A percentile compares a stretch with the other conserved stretches of the same genome.
Evolutionary conservation across 2,329 filamentous ascomycete genomes (phyloP).

Genomic region (Amauroascus niger): DNA sequence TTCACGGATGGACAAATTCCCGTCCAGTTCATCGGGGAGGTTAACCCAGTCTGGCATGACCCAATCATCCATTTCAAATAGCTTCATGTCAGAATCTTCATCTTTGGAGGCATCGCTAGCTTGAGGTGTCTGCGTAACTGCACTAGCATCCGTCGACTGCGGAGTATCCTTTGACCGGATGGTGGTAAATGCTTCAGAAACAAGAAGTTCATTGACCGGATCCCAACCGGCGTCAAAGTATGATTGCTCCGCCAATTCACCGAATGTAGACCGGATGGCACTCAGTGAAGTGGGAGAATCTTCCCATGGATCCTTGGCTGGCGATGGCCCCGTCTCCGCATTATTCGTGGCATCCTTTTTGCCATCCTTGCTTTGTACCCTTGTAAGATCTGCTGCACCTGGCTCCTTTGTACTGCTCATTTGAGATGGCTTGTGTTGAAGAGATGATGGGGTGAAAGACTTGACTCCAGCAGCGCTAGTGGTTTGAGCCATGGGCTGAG

Average conservation of each 20-base stretch:
- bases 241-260: constrained; percentile 24
- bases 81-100: constrained; percentile 26
- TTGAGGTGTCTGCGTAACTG: constrained; percentile 32
- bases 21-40: constrained; percentile 23
- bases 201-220: constrained; percentile 32
- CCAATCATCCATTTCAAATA: constrained; percentile 25
- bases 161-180: constrained; percentile 30
- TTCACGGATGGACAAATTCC: constrained; percentile 19
- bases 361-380: constrained; percentile 20
- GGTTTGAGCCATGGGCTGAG: constrained; percentile 27
- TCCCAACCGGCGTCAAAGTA: constrained; percentile 26
- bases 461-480: constrained; percentile 29
- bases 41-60: constrained; percentile 27
- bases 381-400: constrained; percentile 19
- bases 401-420: constrained; percentile 22
- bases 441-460: constrained; percentile 26
- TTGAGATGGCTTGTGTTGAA: constrained; percentile 29
- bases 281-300: constrained; percentile 31
- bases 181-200: constrained; percentile 29
- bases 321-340: constrained; percentile 15
- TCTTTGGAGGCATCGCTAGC: constrained; percentile 28
- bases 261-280: constrained; percentile 32
- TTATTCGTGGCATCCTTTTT: constrained; percentile 24
- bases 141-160: constrained; percentile 29
- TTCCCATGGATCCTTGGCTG: constrained; percentile 29